These are phyloP conservation scores for Trichoderma gracile DNA, from an alignment of 2,329 filamentous ascomycete species.

Conservation along the genomic window DNA sequence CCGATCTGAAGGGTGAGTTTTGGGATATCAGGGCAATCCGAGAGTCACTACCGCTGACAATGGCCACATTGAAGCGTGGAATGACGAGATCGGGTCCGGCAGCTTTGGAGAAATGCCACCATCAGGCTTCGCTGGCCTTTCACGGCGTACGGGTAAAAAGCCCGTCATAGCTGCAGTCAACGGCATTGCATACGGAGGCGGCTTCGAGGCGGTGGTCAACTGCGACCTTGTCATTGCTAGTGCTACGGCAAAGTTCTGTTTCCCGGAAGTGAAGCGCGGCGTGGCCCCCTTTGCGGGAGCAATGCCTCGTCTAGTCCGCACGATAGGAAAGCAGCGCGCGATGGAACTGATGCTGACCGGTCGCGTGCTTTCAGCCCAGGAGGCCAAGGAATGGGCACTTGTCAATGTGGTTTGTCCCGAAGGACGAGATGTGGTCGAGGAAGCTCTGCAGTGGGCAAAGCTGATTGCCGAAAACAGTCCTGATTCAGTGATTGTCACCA, in stretches of 20 bases:
- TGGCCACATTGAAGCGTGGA: conserved; percentile 44
- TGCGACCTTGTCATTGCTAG: conserved; percentile 57
- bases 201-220: conserved; percentile 57
- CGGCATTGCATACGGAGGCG: conserved; percentile 57
- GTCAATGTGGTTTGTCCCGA: conserved; percentile 6
- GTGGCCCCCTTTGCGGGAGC: conserved; percentile 55
- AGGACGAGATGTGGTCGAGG: neutral
- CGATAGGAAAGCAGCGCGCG: conserved; percentile 47
- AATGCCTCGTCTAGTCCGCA: conserved; percentile 52
- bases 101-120: neutral
- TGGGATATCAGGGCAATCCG: too few relatives aligned
- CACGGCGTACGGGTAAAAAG: conserved; percentile 58
- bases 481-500: conserved; percentile 5
- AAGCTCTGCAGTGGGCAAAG: conserved; percentile 12
- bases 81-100: conserved; percentile 40
- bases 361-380: conserved; percentile 46
- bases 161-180: conserved; percentile 62
- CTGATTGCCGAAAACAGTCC: conserved; percentile 10
- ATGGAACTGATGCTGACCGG: conserved; percentile 53
- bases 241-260: conserved; percentile 51
- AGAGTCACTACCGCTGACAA: conserved; percentile 46
- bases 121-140: conserved; percentile 51
- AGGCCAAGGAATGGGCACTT: conserved; percentile 32
- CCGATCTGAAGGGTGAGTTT: conserved; percentile 49
- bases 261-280: conserved; percentile 57